Evolutionary conservation across 495 filamentous ascomycete genomes (phyloP), one percentile per base, ranked within the genome.

Genomic region (Penicillium macrosclerotiorum): DNA sequence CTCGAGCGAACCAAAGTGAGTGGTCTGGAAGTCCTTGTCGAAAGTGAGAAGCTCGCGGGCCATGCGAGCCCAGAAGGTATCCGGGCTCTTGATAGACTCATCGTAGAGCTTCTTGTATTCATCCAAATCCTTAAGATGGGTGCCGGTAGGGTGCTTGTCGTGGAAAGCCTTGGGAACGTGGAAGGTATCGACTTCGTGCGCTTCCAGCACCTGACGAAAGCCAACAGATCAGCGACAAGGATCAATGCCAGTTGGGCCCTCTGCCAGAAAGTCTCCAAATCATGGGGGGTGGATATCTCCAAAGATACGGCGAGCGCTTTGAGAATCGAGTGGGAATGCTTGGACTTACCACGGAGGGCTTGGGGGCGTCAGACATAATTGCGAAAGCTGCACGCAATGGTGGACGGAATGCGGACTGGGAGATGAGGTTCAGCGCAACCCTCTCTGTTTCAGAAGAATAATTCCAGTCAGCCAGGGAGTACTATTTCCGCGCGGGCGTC

Each of bases 91-190:
- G 62, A 98, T 96, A 8, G 93, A 98, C 68, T 98, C 88, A 57
- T 96, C 92, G 76, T 97, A 96, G 51, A 96, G 72, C 71, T 80
- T 73, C 67, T 94, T 82, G 77, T 97, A 98, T 63, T 96, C 85
- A 51, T 94, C 88, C 27, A 96, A 52, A 50, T 72, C 70, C 51
- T 81, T 76, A 31, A 89, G 51, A 63, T 89, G 83, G 25, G 86
- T 82, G 46, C 84, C 80, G 24, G 67, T 64, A 17, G 85, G 83
- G 62, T 88, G 85, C 60, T 88, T 88, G 7, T 84, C 83, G 70
- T 79, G 73, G 40, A 77, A 74, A 11, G 80, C 81, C 49, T 81
- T 70, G 40, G 79, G 78, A 5, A 84, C 72, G 40, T 88, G 84
- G 72, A 80, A 93, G 12, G 88, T 95, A 67, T 90, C 83, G 52